Evolutionary conservation across 768 basidiomycete genomes (phyloP), one percentile per base, ranked within the genome.

Genomic region (Kwoniella bestiolae): DNA sequence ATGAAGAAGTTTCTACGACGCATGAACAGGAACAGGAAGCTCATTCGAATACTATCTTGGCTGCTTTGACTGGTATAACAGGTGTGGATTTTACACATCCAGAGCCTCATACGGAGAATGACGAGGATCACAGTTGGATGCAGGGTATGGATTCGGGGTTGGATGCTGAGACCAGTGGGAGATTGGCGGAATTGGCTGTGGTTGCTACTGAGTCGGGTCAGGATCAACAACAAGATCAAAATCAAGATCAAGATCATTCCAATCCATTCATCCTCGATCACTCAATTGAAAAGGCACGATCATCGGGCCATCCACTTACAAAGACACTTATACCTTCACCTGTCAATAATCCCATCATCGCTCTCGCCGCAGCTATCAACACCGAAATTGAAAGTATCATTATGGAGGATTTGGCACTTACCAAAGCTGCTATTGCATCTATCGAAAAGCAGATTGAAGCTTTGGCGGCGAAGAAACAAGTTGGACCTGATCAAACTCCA

Each of bases 171-270:
- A 28, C 63, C 2, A 63, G 53, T 18, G 72, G 75, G n/a, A 55
- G 75, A n/a, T 46, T 77, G 23, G 75, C 69, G 2, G 75, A 77
- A 31, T 49, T 77, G 25, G 75, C 75, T 18, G 73, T 70, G 2
- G 73, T 74, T 3, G 75, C 75, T 47, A 52, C 75, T 21, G 67
- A 18, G 56, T 35, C 45, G 53, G 16, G 34, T 57, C 11, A 21
- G 14, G 32, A 63, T 23, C 32, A 31, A 18, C 16, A 4, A 3
- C 35, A 38, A 8, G 35, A 32, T 14, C 34, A 44, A 46, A 7
- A 45, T 18, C 38, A 46, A 21, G 28, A 55, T 12, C 29, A 34
- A 14, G 32, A 34, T n/a, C 8, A 41, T 41, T 41, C 38, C 38
- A 41, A 41, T 41, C 8, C 8, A 41, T 41, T 41, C 8, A 41